Conservation (phyloP, 2,329 filamentous ascomycete species). For the Fusarium humuli region DNA sequence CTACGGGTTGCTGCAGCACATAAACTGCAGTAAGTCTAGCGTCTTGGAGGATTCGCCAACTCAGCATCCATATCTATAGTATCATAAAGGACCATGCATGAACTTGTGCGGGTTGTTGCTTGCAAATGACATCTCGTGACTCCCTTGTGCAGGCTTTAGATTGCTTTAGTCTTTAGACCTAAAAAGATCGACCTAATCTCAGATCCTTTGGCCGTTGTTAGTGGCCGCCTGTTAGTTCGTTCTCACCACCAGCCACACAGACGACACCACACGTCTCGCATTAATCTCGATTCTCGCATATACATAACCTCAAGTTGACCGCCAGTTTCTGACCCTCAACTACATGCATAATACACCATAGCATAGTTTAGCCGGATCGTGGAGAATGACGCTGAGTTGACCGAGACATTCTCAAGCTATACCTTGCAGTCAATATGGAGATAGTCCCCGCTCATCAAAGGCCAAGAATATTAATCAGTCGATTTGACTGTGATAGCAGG, state of each 20-base stretch:
- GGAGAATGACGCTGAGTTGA: slow-evolving; percentile 18
- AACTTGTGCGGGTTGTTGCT: slow-evolving; percentile 15
- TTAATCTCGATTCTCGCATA: slow-evolving; percentile 20
- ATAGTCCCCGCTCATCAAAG: neutral
- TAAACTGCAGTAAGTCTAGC: neutral
- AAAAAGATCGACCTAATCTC: slow-evolving; percentile 6
- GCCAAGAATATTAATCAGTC: slow-evolving; percentile 12
- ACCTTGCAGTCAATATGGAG: slow-evolving; percentile 2
- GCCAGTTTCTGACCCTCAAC: slow-evolving; percentile 12
- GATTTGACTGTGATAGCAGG: slow-evolving; percentile 13
- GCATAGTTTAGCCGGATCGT: neutral
- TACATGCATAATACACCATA: neutral
- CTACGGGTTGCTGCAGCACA: slow-evolving; percentile 21
- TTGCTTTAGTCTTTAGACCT: slow-evolving; percentile 21
- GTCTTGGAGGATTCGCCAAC: slow-evolving; percentile 19
- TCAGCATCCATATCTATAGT: slow-evolving; percentile 10
- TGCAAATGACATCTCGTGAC: slow-evolving; percentile 34
- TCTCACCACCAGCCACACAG: slow-evolving; percentile 17
- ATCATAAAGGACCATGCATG: slow-evolving; percentile 23
- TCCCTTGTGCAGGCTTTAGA: slow-evolving; percentile 27
- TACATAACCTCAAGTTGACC: slow-evolving; percentile 22
- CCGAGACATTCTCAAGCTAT: neutral
- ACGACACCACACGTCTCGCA: slow-evolving; percentile 12
- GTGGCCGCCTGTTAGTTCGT: slow-evolving; percentile 10
- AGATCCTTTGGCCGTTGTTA: slow-evolving; percentile 8